Conservation (phyloP, 2,329 filamentous ascomycete species). For the Diaporthe ampelina region DNA sequence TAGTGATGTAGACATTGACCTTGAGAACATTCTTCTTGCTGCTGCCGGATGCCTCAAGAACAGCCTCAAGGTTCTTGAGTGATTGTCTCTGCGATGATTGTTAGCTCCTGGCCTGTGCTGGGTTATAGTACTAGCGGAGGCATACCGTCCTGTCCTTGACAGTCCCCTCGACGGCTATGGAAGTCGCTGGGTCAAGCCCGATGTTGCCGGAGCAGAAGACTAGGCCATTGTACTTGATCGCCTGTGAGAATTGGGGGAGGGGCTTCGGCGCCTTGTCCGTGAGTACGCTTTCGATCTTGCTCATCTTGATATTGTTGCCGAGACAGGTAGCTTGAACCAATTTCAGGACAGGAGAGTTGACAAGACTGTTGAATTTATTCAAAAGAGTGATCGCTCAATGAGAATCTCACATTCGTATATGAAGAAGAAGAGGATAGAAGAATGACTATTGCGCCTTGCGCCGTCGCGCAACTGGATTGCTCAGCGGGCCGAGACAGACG, state of each 20-base stretch:
- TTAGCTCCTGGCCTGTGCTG: background rate
- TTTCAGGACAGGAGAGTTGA: background rate
- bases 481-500: background rate
- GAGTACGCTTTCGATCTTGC: constrained; percentile 52
- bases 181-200: constrained; percentile 68
- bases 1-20: constrained; percentile 75
- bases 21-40: constrained; percentile 74
- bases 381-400: no score
- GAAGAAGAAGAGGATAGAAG: background rate
- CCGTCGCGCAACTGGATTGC: background rate
- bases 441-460: background rate
- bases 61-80: constrained; percentile 69
- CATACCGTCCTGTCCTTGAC: constrained; percentile 67
- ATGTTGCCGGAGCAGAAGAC: constrained; percentile 80
- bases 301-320: constrained; percentile 14
- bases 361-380: background rate
- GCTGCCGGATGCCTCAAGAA: constrained; percentile 73
- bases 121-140: background rate
- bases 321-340: background rate
- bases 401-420: background rate
- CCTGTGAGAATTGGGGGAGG: constrained; percentile 71
- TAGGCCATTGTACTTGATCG: constrained; percentile 73
- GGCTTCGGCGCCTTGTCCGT: constrained; percentile 65
- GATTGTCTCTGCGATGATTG: constrained; percentile 59
- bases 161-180: constrained; percentile 67